Conservation (phyloP, 345 rosid species). For the Gossypium mustelinum region DNA sequence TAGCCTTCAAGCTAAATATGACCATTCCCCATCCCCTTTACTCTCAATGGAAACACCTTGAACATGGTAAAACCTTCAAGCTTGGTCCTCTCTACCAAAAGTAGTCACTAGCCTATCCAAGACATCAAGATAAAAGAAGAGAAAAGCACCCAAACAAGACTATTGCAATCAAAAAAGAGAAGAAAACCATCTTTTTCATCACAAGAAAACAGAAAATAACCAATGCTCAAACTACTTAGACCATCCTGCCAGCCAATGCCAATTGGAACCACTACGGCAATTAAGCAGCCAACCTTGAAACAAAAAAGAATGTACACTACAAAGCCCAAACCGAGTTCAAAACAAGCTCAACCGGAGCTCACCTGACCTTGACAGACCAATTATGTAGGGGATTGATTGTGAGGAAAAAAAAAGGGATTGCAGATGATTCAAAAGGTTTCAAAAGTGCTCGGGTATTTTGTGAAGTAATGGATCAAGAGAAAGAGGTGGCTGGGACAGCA, state of each 20-base stretch:
- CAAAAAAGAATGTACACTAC: background rate
- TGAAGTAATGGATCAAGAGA: background rate
- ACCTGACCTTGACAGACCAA: background rate
- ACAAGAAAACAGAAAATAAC: constrained; percentile 2
- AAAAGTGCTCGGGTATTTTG: background rate
- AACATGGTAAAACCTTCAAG: background rate
- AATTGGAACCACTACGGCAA: background rate
- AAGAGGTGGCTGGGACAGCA: too few relatives aligned
- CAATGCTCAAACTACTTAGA: background rate
- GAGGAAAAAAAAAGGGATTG: background rate
- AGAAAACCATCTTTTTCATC: background rate
- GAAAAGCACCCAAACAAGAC: background rate
- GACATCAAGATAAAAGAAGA: background rate
- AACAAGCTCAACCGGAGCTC: background rate
- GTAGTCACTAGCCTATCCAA: too few relatives aligned
- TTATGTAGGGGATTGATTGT: background rate
- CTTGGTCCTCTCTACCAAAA: background rate
- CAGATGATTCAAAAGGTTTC: background rate
- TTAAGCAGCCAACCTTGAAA: background rate
- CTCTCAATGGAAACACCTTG: background rate
- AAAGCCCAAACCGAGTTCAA: background rate
- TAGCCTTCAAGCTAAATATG: background rate
- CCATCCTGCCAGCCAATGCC: background rate
- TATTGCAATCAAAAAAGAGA: background rate
- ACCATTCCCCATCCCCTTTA: background rate